Percentiles rank a stretch among this genome's conserved stretches.
These are phyloP conservation scores for Agastache rugosa DNA, from an alignment of 257 asterid species.

Conservation along the genomic window DNA sequence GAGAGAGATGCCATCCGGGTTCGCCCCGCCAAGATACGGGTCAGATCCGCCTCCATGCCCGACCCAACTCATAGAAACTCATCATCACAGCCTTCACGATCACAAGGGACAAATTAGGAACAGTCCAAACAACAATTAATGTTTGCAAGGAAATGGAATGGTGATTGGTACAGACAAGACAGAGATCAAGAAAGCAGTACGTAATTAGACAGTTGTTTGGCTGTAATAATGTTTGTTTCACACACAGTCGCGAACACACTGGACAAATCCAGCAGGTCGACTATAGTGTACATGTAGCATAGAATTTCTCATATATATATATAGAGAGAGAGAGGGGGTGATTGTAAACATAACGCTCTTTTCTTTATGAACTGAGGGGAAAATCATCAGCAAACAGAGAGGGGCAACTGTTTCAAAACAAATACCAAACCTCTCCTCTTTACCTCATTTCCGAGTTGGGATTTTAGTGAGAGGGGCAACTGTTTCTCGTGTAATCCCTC, in stretches of 20 bases:
- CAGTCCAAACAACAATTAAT: background rate
- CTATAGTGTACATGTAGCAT: background rate
- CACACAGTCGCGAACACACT: conserved; percentile 2
- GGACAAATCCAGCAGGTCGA: background rate
- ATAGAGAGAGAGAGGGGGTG: background rate
- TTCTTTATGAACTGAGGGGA: background rate
- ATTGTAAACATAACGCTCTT: background rate
- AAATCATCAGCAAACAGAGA: conserved; percentile 36
- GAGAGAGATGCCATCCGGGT: conserved; percentile 32
- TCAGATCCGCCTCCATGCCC: conserved; percentile 36
- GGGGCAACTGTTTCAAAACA: conserved; percentile 34
- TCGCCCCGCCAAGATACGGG: conserved; percentile 59
- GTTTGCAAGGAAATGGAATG: background rate
- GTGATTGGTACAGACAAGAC: background rate
- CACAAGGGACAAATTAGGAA: background rate
- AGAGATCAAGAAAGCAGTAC: background rate
- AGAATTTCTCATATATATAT: background rate
- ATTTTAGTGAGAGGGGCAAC: conserved; percentile 13
- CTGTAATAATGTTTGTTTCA: background rate
- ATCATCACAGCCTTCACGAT: conserved; percentile 41
- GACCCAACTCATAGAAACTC: conserved; percentile 36
- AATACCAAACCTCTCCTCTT: conserved; percentile 22
- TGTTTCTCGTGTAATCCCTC: background rate
- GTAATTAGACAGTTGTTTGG: background rate
- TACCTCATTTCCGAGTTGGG: conserved; percentile 49